A percentile compares a stretch with the other conserved stretches of the same genome.
Conservation (phyloP, 2,329 filamentous ascomycete genomes). For the Raffaelea albimanens region DNA sequence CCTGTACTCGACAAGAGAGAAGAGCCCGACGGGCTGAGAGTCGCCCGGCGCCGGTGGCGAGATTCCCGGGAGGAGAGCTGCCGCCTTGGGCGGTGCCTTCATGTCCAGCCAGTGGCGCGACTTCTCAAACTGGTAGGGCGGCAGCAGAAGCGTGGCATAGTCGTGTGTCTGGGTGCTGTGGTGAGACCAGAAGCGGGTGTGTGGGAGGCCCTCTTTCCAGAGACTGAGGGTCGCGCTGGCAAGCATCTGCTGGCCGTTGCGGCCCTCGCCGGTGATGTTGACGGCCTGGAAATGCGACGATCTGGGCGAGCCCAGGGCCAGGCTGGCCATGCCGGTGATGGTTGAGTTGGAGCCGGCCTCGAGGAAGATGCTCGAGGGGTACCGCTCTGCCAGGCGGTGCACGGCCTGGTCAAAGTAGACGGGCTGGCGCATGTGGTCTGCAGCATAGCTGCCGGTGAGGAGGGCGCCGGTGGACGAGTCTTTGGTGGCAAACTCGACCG, state of each 20-base stretch:
- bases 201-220: neutral
- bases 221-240: neutral
- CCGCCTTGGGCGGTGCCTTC: neutral
- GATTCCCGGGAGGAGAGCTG: neutral
- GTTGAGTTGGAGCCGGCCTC: conserved; percentile 20
- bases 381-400: conserved; percentile 13
- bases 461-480: neutral
- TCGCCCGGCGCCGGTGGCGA: neutral
- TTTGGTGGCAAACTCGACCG: conserved; percentile 2
- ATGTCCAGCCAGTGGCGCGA: neutral
- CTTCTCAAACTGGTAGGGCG: conserved; percentile 1
- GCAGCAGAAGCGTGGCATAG: conserved; percentile 6
- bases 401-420: conserved; percentile 21
- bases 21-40: no score
- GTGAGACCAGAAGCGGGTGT: neutral
- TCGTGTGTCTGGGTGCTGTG: neutral
- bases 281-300: neutral
- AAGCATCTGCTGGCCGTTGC: neutral
- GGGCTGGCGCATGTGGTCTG: conserved; percentile 17
- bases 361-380: conserved; percentile 18
- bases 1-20: no score
- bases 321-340: neutral
- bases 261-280: neutral
- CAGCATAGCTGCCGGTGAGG: neutral
- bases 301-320: neutral